Conservation (phyloP, 192 early-diverging fungal species). For the Entomortierella lignicola region DNA sequence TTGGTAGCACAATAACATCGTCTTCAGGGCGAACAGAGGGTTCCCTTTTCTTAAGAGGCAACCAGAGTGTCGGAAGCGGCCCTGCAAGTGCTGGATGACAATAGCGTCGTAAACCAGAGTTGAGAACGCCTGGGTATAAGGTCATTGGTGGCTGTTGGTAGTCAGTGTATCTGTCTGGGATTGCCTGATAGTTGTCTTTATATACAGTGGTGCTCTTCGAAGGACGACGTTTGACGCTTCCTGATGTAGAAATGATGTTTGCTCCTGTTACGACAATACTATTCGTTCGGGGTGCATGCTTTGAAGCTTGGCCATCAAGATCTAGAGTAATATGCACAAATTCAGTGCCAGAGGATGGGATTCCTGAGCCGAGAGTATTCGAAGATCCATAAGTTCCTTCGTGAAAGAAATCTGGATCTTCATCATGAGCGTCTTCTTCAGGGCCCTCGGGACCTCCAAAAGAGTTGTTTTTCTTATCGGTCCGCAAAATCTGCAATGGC, state of each 20-base stretch:
- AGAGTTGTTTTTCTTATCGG: slow-evolving; percentile 4
- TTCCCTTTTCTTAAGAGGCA: slow-evolving; percentile 64
- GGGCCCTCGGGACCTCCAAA: too few species aligned
- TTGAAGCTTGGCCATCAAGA: background rate
- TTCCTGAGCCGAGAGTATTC: background rate
- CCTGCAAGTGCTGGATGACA: slow-evolving; percentile 75
- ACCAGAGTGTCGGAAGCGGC: slow-evolving; percentile 76
- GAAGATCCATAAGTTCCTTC: background rate
- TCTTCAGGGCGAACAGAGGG: background rate
- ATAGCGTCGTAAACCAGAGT: slow-evolving; percentile 77
- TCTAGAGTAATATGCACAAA: background rate
- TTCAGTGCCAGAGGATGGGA: background rate
- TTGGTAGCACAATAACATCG: background rate
- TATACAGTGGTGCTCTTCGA: slow-evolving; percentile 60
- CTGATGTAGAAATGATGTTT: background rate
- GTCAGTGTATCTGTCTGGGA: slow-evolving; percentile 74
- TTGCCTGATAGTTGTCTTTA: slow-evolving; percentile 72
- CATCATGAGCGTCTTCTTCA: too few species aligned
- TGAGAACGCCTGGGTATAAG: slow-evolving; percentile 75
- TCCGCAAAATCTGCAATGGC: slow-evolving; percentile 58
- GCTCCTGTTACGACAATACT: background rate
- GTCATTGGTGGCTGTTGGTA: slow-evolving; percentile 80
- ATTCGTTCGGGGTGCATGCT: background rate
- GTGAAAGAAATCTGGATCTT: too few species aligned
- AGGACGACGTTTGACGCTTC: background rate